phyloP scores from a whole-genome alignment of 768 basidiomycete genomes.

The Hemileccinum rubropunctum region DNA sequence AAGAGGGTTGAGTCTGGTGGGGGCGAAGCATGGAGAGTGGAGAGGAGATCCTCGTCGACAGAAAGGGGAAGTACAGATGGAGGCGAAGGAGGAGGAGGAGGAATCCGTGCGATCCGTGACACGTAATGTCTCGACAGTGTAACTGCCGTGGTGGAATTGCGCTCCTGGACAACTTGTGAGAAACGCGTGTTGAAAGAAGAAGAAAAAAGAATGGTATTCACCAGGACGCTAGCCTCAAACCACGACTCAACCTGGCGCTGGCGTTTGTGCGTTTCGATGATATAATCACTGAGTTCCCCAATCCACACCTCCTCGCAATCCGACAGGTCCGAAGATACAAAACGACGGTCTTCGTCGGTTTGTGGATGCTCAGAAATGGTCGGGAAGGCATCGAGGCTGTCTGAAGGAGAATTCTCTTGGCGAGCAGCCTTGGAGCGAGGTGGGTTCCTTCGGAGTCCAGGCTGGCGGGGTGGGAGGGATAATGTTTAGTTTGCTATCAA shows the following conservation, averaged over 20 bases:
- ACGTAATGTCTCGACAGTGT: conserved; percentile 35
- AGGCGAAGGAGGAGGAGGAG: conserved; percentile 40
- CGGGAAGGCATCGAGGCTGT: conserved; percentile 18
- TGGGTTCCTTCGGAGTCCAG: conserved; percentile 43
- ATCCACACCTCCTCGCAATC: conserved; percentile 79
- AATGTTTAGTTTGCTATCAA: background rate
- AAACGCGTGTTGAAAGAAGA: background rate
- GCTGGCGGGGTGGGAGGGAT: conserved; percentile 17
- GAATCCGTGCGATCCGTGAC: conserved; percentile 45
- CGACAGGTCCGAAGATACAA: conserved; percentile 74
- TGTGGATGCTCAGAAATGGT: conserved; percentile 21
- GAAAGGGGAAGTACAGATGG: conserved; percentile 30
- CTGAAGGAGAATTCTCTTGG: conserved; percentile 27
- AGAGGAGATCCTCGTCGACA: conserved; percentile 35
- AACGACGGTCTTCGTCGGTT: conserved; percentile 41
- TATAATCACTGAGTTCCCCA: conserved; percentile 65
- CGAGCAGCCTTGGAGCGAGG: conserved; percentile 37
- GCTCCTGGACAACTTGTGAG: conserved; percentile 49
- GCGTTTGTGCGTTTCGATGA: conserved; percentile 68
- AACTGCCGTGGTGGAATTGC: conserved; percentile 60
- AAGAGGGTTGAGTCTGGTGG: conserved; percentile 28
- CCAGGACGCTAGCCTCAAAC: conserved; percentile 67
- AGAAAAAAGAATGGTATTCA: conserved; percentile 32
- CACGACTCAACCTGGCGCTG: conserved; percentile 70
- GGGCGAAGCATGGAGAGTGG: conserved; percentile 38